These are phyloP conservation scores for Colletotrichum sp. DNA, from an alignment of 2,329 filamentous ascomycete genomes.

Conservation along the genomic window DNA sequence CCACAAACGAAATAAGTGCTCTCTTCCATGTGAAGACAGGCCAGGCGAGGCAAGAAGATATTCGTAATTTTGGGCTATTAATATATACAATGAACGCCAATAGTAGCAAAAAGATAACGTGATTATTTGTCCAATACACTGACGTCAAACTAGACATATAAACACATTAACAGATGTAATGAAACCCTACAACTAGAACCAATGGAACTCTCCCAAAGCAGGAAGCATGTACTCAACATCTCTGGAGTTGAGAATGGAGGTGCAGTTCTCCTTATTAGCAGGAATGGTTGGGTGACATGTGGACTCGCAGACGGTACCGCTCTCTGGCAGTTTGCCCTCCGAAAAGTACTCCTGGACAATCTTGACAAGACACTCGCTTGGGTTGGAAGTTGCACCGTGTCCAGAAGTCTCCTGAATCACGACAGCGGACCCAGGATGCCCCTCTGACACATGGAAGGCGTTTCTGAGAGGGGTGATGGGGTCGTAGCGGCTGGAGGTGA, in stretches of 20 bases:
- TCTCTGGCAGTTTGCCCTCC: neutral
- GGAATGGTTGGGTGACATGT: neutral
- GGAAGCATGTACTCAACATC: neutral
- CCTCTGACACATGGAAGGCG: slow-evolving; percentile 25
- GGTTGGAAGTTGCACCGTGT: slow-evolving; percentile 24
- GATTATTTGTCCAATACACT: accelerated
- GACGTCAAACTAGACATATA: accelerated
- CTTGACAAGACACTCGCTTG: slow-evolving; percentile 23
- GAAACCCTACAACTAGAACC: neutral
- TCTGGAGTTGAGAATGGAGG: neutral
- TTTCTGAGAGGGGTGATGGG: slow-evolving; percentile 43
- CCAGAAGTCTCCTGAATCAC: neutral
- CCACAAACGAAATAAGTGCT: neutral
- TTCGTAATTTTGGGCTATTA: neutral
- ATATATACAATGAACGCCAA: neutral
- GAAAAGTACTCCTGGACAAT: neutral
- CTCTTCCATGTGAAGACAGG: accelerated
- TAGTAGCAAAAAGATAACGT: neutral
- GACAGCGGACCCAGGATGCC: neutral
- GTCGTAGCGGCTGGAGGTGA: slow-evolving; percentile 38
- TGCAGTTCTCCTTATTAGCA: neutral
- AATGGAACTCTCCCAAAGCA: neutral
- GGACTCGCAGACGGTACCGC: neutral
- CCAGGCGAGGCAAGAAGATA: accelerated
- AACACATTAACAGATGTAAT: accelerated